Percentiles rank a stretch among this genome's conserved stretches.
Evolutionary conservation across 805 yeast species (phyloP).

Genomic region (Lipomyces orientalis): DNA sequence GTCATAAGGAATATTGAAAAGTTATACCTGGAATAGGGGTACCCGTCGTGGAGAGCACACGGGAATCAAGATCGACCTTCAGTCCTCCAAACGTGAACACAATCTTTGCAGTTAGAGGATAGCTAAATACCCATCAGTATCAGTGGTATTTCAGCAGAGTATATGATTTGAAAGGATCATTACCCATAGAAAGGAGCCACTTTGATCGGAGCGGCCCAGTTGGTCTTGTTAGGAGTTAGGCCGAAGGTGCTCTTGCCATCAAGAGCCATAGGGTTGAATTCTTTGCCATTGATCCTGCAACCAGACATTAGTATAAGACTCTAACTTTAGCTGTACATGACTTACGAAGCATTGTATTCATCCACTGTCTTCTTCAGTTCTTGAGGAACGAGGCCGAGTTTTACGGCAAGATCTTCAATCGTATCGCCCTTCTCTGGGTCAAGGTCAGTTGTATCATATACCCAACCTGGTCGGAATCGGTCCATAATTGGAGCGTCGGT

Average conservation of each 20-base stretch:
- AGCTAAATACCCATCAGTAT: not conserved
- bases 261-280: constrained; percentile 1
- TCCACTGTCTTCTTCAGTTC: constrained; percentile 6
- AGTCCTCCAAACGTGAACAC: constrained; percentile 8
- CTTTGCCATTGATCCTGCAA: not conserved
- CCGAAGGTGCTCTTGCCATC: constrained; percentile 5
- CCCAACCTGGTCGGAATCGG: constrained; percentile 7
- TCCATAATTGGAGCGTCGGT: constrained; percentile 6
- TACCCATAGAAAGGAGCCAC: constrained; percentile 12
- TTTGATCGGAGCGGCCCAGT: constrained; percentile 8
- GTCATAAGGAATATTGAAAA: constrained; percentile 6
- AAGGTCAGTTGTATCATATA: constrained; percentile 3
- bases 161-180: constrained; percentile 3
- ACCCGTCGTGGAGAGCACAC: constrained; percentile 5
- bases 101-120: constrained; percentile 5
- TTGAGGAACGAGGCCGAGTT: not conserved
- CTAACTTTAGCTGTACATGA: too few species aligned
- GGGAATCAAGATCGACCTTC: constrained; percentile 10
- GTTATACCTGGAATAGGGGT: constrained; percentile 13
- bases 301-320: constrained; percentile 3
- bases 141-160: constrained; percentile 3
- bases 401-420: constrained; percentile 3
- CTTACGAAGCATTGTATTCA: constrained; percentile 8
- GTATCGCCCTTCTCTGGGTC: constrained; percentile 10
- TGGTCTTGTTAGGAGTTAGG: constrained; percentile 3